These are phyloP conservation scores for Borealophlyctis nickersoniae DNA, from an alignment of 192 early-diverging fungal species.

Conservation along the genomic window DNA sequence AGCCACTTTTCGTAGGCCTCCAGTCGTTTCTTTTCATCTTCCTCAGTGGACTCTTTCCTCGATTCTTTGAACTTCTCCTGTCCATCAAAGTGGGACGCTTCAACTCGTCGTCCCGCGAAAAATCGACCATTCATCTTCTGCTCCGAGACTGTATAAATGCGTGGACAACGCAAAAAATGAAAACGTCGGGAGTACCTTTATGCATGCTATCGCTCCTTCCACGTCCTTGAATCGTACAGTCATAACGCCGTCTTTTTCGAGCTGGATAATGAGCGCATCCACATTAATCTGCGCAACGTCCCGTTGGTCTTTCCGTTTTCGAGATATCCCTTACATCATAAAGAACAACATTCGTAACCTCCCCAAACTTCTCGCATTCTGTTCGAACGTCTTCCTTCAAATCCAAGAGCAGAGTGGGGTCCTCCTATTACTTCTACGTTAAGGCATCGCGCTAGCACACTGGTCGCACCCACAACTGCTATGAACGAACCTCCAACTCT, in stretches of 20 bases:
- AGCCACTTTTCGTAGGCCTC: constrained; percentile 90
- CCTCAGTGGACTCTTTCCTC: constrained; percentile 49
- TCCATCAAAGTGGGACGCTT: constrained; percentile 77
- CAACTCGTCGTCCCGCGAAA: constrained; percentile 81
- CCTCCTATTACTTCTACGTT: constrained; percentile 47
- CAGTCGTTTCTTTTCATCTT: constrained; percentile 71
- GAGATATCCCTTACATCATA: constrained; percentile 74
- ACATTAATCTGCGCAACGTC: constrained; percentile 1
- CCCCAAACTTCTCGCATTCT: constrained; percentile 91
- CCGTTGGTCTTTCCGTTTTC: not conserved
- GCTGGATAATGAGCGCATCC: too few relatives aligned
- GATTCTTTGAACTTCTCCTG: constrained; percentile 72
- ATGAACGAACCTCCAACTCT: constrained; percentile 74
- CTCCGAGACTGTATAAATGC: too few relatives aligned
- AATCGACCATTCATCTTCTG: constrained; percentile 88
- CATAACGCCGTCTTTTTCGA: constrained; percentile 73
- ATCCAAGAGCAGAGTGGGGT: constrained; percentile 83
- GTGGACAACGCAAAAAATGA: not conserved
- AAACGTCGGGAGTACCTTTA: constrained; percentile 57
- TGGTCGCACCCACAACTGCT: not conserved
- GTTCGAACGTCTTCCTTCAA: constrained; percentile 89
- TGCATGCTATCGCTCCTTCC: constrained; percentile 74
- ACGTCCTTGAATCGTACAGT: constrained; percentile 85
- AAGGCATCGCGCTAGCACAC: constrained; percentile 9
- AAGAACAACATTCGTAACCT: constrained; percentile 89